Evolutionary conservation across 2,329 filamentous ascomycete genomes (phyloP).

Genomic region (Amauroascus verrucosus): DNA sequence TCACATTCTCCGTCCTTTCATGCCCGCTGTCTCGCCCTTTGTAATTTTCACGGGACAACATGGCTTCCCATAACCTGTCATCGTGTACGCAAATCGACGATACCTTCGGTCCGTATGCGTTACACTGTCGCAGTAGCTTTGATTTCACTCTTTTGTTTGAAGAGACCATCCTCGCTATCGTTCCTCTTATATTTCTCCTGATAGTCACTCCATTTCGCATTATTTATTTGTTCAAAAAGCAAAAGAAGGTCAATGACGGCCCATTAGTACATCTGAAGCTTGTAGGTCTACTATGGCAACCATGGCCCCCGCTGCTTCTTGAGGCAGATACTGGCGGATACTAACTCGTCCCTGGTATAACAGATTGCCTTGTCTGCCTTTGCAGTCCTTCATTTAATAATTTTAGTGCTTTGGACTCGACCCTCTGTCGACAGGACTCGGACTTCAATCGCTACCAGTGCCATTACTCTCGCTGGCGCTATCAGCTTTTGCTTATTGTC

Average conservation of each 20-base stretch:
- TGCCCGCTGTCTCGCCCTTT: constrained; percentile 11
- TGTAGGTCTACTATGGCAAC: constrained; percentile 22
- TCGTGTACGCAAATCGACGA: constrained; percentile 29
- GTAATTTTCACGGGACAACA: constrained; percentile 20
- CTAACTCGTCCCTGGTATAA: constrained; percentile 2
- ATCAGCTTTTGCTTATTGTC: constrained; percentile 34
- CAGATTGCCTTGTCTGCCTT: constrained; percentile 27
- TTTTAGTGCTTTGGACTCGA: constrained; percentile 31
- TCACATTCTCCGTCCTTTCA: constrained; percentile 17
- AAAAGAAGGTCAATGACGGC: constrained; percentile 28
- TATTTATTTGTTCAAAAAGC: constrained; percentile 27
- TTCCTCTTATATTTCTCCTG: constrained; percentile 30
- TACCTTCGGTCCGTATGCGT: constrained; percentile 26
- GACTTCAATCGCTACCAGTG: constrained; percentile 29
- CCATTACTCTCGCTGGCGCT: constrained; percentile 23
- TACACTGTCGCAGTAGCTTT: constrained; percentile 32
- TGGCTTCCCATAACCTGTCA: constrained; percentile 18
- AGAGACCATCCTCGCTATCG: constrained; percentile 32
- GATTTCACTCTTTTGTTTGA: constrained; percentile 41
- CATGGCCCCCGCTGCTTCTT: background rate
- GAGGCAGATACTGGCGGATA: background rate
- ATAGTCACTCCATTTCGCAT: constrained; percentile 29
- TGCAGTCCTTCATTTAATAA: constrained; percentile 28
- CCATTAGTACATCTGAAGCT: constrained; percentile 26
- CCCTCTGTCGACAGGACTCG: constrained; percentile 25